Evolutionary conservation across 768 basidiomycete species (phyloP).

Genomic region (Suillus discolor): DNA sequence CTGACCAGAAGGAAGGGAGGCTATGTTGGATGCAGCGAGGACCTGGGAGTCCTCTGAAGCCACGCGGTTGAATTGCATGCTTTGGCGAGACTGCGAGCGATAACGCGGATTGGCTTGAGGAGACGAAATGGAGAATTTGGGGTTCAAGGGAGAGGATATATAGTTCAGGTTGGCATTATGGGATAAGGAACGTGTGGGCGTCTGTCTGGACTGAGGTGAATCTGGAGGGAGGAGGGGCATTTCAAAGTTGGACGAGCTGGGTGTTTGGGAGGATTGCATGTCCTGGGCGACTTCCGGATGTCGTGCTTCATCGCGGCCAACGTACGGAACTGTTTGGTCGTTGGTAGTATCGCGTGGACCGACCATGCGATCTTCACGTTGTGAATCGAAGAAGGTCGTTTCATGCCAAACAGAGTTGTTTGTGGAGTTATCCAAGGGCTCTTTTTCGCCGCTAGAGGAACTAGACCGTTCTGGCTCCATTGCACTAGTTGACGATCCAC

Average conservation of each 20-base stretch:
- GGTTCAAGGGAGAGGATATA: slow-evolving; percentile 57
- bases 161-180: slow-evolving; percentile 31
- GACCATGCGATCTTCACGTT: slow-evolving; percentile 4
- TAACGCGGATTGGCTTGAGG: slow-evolving; percentile 31
- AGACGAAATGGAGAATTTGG: slow-evolving; percentile 30
- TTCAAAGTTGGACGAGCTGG: slow-evolving; percentile 30
- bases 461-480: not conserved
- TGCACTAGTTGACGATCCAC: not conserved
- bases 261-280: slow-evolving; percentile 18
- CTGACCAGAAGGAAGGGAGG: slow-evolving; percentile 21
- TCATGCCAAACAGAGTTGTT: slow-evolving; percentile 2
- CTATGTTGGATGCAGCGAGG: slow-evolving; percentile 32
- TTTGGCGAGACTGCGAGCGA: slow-evolving; percentile 42
- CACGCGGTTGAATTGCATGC: slow-evolving; percentile 44
- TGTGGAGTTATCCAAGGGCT: not conserved
- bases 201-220: slow-evolving; percentile 12
- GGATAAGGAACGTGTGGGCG: slow-evolving; percentile 31
- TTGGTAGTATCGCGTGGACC: not conserved
- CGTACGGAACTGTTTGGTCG: not conserved
- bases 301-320: slow-evolving; percentile 1
- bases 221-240: slow-evolving; percentile 30
- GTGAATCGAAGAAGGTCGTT: not conserved
- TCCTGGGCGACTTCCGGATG: not conserved
- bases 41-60: slow-evolving; percentile 48
- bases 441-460: slow-evolving; percentile 1